A percentile compares a stretch with the other conserved stretches of the same genome.
These are phyloP conservation scores for Prunus mongolica DNA, from an alignment of 306 rosid genomes.

Conservation along the genomic window DNA sequence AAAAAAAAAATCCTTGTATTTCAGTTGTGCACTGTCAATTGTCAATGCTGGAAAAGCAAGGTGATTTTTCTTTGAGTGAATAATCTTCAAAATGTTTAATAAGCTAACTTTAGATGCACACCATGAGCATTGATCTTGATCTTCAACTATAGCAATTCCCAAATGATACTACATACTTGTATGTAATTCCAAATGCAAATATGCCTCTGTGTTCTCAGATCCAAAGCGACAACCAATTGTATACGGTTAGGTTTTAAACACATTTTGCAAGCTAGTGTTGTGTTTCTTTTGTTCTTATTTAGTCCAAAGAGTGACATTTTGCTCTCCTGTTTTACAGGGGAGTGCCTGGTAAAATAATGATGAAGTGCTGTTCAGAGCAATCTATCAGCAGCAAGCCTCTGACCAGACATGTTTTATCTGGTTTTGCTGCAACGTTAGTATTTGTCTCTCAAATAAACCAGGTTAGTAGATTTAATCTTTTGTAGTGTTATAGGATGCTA, in stretches of 20 bases:
- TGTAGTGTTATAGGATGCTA: conserved; percentile 3
- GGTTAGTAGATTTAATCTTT: conserved; percentile 39
- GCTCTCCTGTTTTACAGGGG: conserved; percentile 39
- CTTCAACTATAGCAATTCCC: background rate
- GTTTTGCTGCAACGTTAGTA: conserved; percentile 70
- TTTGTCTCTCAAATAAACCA: conserved; percentile 59
- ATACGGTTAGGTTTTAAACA: background rate
- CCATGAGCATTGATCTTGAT: background rate
- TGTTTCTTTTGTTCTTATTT: background rate
- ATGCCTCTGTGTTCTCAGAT: background rate
- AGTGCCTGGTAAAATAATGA: conserved; percentile 40
- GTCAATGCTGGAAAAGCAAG: background rate
- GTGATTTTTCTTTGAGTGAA: background rate
- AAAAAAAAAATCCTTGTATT: background rate
- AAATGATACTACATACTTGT: background rate
- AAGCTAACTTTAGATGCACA: background rate
- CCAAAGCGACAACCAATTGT: background rate
- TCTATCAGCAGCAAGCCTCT: conserved; percentile 38
- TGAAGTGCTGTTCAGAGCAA: conserved; percentile 49
- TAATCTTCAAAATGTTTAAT: background rate
- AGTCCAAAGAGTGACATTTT: conserved; percentile 16
- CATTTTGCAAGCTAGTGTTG: background rate
- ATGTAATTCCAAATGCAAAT: background rate
- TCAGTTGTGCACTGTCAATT: background rate
- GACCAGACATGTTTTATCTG: conserved; percentile 58